Base-by-base conservation (phyloP, 306 rosid genomes). In the Casuarina glauca region DNA sequence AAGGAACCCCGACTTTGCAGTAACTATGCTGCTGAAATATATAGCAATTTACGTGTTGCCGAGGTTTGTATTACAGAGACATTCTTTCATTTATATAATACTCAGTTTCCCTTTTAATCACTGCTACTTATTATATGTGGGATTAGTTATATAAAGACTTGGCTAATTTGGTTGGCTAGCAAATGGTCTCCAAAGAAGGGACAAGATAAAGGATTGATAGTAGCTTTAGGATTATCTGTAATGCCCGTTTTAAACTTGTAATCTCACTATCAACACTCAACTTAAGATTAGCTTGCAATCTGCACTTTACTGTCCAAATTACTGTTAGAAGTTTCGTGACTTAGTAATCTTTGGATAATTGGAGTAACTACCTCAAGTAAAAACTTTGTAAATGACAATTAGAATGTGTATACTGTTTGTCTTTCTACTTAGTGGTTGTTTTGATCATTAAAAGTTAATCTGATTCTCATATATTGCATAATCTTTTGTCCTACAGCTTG, bases 11-110 rank as follows among this genome's bases (percentile, higher is more conserved):
- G 77, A 58, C 67, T 85, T 39, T 96, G 98, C 86, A 80, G 89
- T 73, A 72, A 69, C 79, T 96, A 96, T 85, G 98, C 91, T 17
- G 69, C 83, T 80, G 98, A 87, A 75, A 93, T 96, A 86, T 93
- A 91, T 57, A 73, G 82, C 71, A 83, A 83, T 79, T 80, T 88
- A 70, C 86, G 88, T 70, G 94, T 86, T 77, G 84, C 86, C 71
- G 98, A 96, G 99, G 99, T 94, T 74, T 82, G 90, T 79, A 69
- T 55, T 39, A 10, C 72, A 43, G 55, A 76, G 49, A 19, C 15
- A 74, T 62, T 15, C 41, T 81, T 78, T 54, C 58, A 13, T 42
- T 73, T 50, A 46, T 77, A 64, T 51, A 16, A 45, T 76, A 64
- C 45, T 16, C 35, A 17, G 16, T 53, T 50, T 45, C 52, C 48